These are phyloP conservation scores for Fraxinus cuspidata DNA, from an alignment of 257 asterid genomes.

Conservation along the genomic window DNA sequence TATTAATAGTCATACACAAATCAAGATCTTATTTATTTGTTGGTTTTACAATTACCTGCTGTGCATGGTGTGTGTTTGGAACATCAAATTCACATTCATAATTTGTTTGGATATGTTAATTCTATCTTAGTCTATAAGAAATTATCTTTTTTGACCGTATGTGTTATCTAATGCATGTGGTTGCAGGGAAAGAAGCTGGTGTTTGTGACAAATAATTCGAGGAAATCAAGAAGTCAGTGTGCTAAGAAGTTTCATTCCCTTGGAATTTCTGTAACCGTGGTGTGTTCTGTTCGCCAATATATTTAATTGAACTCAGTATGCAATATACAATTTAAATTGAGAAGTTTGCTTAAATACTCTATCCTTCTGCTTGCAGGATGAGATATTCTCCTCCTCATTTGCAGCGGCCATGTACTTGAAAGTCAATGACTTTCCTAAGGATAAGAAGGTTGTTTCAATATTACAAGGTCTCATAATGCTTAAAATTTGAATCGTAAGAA, in stretches of 20 bases:
- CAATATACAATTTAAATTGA: neutral
- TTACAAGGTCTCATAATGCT: neutral
- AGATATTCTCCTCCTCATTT: conserved; percentile 87
- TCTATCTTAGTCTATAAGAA: neutral
- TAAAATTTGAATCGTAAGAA: neutral
- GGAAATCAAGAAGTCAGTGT: conserved; percentile 74
- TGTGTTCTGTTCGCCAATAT: conserved; percentile 31
- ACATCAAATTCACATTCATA: neutral
- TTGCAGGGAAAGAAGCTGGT: conserved; percentile 82
- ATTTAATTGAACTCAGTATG: conserved; percentile 1
- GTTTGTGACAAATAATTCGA: conserved; percentile 93
- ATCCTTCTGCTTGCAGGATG: conserved; percentile 58
- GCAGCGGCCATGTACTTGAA: conserved; percentile 97
- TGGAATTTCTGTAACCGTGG: conserved; percentile 84
- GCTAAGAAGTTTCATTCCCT: conserved; percentile 76
- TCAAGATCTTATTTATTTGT: neutral
- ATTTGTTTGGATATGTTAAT: neutral
- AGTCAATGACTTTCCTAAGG: conserved; percentile 64
- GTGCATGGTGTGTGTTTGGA: conserved; percentile 5
- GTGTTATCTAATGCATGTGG: neutral
- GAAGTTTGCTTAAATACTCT: neutral
- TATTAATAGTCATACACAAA: neutral
- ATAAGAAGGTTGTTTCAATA: conserved; percentile 62
- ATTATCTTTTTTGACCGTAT: neutral
- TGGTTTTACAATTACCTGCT: neutral